Base-by-base conservation (phyloP, 2,329 filamentous ascomycete genomes). In the Nakataea oryzae region DNA sequence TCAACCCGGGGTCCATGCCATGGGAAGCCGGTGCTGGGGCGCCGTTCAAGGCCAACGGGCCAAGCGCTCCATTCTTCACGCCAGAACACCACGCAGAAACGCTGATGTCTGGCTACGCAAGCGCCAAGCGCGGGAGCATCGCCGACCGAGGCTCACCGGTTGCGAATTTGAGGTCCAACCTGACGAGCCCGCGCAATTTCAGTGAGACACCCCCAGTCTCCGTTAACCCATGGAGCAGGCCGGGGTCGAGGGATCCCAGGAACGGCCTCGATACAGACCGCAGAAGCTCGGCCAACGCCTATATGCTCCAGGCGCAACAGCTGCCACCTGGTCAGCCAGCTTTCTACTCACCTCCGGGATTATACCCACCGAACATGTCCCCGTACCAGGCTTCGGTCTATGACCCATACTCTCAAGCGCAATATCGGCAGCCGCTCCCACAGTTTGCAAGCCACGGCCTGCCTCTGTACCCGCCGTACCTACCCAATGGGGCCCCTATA, bases 1-100 rank as follows among this genome's bases (percentile, higher is more conserved):
- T 78, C 64, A 81, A 82, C 64, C 77, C 79, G 1, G 74, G 71
- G 9, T 78, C 78, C 6, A 76, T 79, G 65, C 65, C 78, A 3
- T 83, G 81, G 80, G 69, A 69, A 59, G 65, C 60, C 58, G 74
- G 59, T 74, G 50, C 47, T 27, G 54, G 34, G 41, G 14, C 58
- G 47, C 5, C 54, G 24, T 55, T 55, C 29, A 56, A 56, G 27
- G 32, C 27, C 41, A 54, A 54, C n/a, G 59, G 59, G 30, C 8
- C 41, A 24, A 50, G 24, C 41, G 41, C 11, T 50, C 41, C 41
- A 24, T 61, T 41, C 41, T 26, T 50, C 41, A 27, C 30, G n/a
- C 50, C 47, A 5, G 59, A 61, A 24, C 13, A 17, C 17, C 59
- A 61, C 28, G 24, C 17, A n/a, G 59, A 61, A 3, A 32, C 28